Evolutionary conservation across 1,139 yeast species (phyloP).

Genomic region (Debaryomyces sp.): DNA sequence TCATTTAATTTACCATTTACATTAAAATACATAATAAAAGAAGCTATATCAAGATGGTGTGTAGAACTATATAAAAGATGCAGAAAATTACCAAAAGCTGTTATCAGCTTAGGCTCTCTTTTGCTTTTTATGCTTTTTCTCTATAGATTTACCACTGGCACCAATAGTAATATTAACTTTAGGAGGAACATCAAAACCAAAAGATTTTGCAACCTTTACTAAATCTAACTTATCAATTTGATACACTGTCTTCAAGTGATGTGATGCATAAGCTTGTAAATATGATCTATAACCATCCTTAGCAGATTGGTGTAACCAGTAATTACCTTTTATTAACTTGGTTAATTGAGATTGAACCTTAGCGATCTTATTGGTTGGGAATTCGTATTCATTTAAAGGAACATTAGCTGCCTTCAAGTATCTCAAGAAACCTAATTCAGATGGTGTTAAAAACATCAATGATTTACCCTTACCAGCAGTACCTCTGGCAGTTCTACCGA

Average conservation of each 20-base stretch:
- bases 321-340: conserved; percentile 87
- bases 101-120: conserved; percentile 28
- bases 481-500: conserved; percentile 98
- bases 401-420: conserved; percentile 96
- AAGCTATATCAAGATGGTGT: conserved; percentile 2
- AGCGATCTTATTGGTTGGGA: conserved; percentile 90
- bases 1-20: conserved; percentile 4
- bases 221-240: conserved; percentile 93
- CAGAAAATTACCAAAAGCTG: neutral
- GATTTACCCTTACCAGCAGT: conserved; percentile 89
- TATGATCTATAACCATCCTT: conserved; percentile 97
- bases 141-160: conserved; percentile 74
- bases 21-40: conserved; percentile 9
- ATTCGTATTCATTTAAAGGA: conserved; percentile 94
- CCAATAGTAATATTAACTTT: conserved; percentile 96
- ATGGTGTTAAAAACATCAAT: conserved; percentile 91
- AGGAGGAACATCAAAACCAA: conserved; percentile 95
- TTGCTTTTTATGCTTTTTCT: conserved; percentile 54
- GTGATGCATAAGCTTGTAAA: conserved; percentile 96
- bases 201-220: conserved; percentile 92
- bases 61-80: conserved; percentile 6
- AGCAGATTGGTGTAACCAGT: conserved; percentile 93
- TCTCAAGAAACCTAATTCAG: conserved; percentile 90
- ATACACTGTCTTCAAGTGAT: conserved; percentile 92
- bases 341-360: conserved; percentile 93